Evolutionary conservation across 2,329 filamentous ascomycete species (phyloP), one percentile per base, ranked within the genome.

Genomic region (Helminthosporium solani): DNA sequence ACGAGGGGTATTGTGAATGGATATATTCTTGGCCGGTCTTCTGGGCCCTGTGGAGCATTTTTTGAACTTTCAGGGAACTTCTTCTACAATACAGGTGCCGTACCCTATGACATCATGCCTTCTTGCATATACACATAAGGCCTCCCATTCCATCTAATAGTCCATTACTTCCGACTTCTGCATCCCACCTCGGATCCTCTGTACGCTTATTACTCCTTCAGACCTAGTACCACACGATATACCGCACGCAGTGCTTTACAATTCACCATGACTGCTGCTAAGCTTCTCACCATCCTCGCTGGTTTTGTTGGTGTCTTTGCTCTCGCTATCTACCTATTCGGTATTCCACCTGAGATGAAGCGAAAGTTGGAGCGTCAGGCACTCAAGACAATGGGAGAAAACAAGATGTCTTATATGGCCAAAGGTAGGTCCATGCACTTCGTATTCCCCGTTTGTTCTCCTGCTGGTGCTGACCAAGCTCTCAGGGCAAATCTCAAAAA

Each of bases 371-470:
- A 78, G 53, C 64, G 70, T 23, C 64, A 71, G 44, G 75, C 74
- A 3, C 64, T 78, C 31, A 64, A 75, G 53, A 75, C 74, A n/a
- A 77, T 78, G 74, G 75, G 75, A 48, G 75, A 78, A 58, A 78
- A 78, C 65, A 77, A 78, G 57, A 66, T 70, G 52, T 71, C 68
- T 14, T 73, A 72, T 51, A 49, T 71, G 33, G 58, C 67, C 49
- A 71, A 72, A 54, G 69, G 70, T 68, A 45, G 33, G 51, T 50
- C 12, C 15, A 23, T 27, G 19, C n/a, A 25, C 18, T 21, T 3
- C 34, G 8, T 27, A 20, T 31, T 14, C n/a, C n/a, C n/a, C 20
- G 15, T 35, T 15, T 14, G 11, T 2, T 28, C 37, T 28, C 33
- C 33, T 46, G 16, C 33, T 50, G 5, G 28, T 58, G n/a, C 61